phyloP scores from a whole-genome alignment of 352 stramenopile genomes.

The Aphanomyces invadans region DNA sequence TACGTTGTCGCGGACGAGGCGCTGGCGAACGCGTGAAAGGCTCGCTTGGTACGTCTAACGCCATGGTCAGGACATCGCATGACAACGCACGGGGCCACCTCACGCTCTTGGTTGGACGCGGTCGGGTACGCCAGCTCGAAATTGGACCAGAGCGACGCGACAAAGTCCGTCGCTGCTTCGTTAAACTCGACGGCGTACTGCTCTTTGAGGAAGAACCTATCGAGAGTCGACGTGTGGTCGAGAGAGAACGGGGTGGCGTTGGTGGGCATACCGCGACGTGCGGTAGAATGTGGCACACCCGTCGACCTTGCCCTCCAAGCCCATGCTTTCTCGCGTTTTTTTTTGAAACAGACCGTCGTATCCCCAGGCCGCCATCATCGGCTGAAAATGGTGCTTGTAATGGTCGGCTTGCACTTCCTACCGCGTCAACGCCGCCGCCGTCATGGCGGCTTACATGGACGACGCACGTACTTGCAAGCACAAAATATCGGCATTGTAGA shows the following conservation, averaged over 20 bases:
- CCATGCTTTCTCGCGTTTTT: slow-evolving; percentile 97
- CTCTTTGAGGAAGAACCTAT: slow-evolving; percentile 78
- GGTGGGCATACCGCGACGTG: slow-evolving; percentile 85
- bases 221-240: too few species aligned
- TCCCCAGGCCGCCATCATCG: slow-evolving; percentile 90
- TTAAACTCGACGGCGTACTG: slow-evolving; percentile 97
- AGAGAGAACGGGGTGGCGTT: too few species aligned
- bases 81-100: too few species aligned
- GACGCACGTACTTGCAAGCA: slow-evolving; percentile 78
- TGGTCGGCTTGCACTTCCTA: slow-evolving; percentile 98
- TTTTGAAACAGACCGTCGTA: slow-evolving; percentile 98
- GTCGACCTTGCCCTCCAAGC: slow-evolving; percentile 95
- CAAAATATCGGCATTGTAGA: slow-evolving; percentile 93
- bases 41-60: slow-evolving; percentile 41
- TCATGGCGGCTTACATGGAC: too few species aligned
- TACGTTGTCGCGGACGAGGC: slow-evolving; percentile 96
- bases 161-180: slow-evolving; percentile 76
- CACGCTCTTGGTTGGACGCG: slow-evolving; percentile 48
- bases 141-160: slow-evolving; percentile 55
- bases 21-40: slow-evolving; percentile 50
- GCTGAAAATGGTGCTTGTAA: slow-evolving; percentile 96
- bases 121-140: slow-evolving; percentile 72
- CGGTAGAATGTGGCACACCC: slow-evolving; percentile 98
- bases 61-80: background rate
- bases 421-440: too few species aligned